A percentile compares a stretch with the other conserved stretches of the same genome.
Conservation (phyloP, 2,329 filamentous ascomycete genomes). For the Trichoderma oligosporum region DNA sequence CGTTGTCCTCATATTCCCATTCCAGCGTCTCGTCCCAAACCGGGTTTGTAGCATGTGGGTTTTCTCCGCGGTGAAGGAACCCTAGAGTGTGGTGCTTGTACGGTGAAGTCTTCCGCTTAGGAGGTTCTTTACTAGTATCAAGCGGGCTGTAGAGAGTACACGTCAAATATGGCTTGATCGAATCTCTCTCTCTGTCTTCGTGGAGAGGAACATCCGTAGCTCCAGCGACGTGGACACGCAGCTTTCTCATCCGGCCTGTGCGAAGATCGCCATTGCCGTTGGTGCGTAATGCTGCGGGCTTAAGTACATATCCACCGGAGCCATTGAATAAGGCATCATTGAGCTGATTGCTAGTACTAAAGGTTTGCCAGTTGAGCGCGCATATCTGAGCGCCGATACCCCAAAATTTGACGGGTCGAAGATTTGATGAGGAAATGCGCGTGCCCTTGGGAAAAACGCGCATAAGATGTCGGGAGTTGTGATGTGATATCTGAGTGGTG, state of each 20-base stretch:
- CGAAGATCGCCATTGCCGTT: conserved; percentile 51
- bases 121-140: not conserved
- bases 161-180: conserved; percentile 61
- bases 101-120: conserved; percentile 50
- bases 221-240: conserved; percentile 58
- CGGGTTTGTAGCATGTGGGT: conserved; percentile 56
- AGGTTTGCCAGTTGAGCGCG: conserved; percentile 67
- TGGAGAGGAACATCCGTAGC: conserved; percentile 59
- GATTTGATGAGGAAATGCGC: conserved; percentile 62
- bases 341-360: conserved; percentile 61
- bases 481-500: conserved; percentile 47
- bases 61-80: conserved; percentile 55
- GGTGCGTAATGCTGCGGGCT: conserved; percentile 55
- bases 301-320: conserved; percentile 62
- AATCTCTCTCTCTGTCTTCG: conserved; percentile 45
- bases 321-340: conserved; percentile 66
- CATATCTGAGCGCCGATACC: conserved; percentile 65
- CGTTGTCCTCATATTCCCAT: conserved; percentile 66
- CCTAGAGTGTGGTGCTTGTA: conserved; percentile 58
- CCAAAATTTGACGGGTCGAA: conserved; percentile 62
- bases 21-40: conserved; percentile 63
- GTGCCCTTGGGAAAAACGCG: conserved; percentile 67
- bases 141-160: conserved; percentile 59
- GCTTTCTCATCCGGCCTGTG: conserved; percentile 44
- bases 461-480: conserved; percentile 66